Evolutionary conservation across 1,284 basidiomycete species (phyloP).

Genomic region (Moniliophthora roreri): DNA sequence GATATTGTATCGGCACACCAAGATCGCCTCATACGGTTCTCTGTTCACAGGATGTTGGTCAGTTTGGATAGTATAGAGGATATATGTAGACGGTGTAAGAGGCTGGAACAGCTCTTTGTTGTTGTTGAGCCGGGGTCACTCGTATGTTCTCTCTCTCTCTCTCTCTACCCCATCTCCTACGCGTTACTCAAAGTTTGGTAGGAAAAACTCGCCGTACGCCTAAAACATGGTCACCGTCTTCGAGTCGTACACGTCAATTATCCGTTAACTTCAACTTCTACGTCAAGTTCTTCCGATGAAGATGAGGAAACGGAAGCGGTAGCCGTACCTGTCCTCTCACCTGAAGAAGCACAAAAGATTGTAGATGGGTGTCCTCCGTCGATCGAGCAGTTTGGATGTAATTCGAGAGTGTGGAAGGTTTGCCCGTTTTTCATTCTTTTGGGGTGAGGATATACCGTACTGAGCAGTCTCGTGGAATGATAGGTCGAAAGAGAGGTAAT

Average conservation of each 20-base stretch:
- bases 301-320: slow-evolving; percentile 8
- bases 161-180: too few species aligned
- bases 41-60: slow-evolving; percentile 62
- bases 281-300: neutral
- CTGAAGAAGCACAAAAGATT: slow-evolving; percentile 36
- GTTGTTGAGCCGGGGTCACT: slow-evolving; percentile 46
- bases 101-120: slow-evolving; percentile 62
- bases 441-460: too few species aligned
- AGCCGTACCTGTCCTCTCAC: slow-evolving; percentile 25
- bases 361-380: slow-evolving; percentile 40
- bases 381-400: slow-evolving; percentile 50
- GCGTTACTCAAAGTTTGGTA: slow-evolving; percentile 22
- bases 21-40: slow-evolving; percentile 51
- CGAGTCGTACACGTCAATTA: slow-evolving; percentile 53
- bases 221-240: slow-evolving; percentile 39
- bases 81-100: slow-evolving; percentile 52
- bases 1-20: slow-evolving; percentile 50
- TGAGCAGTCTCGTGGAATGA: too few species aligned
- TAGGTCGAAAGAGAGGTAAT: slow-evolving; percentile 50
- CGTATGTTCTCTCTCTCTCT: too few species aligned
- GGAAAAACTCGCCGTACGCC: slow-evolving; percentile 35
- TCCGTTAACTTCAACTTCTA: slow-evolving; percentile 32
- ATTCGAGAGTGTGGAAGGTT: slow-evolving; percentile 48
- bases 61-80: slow-evolving; percentile 45
- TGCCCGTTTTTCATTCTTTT: too few species aligned